Base-by-base conservation (phyloP, 1,139 yeast species). In the Taphrina wiesneri region DNA sequence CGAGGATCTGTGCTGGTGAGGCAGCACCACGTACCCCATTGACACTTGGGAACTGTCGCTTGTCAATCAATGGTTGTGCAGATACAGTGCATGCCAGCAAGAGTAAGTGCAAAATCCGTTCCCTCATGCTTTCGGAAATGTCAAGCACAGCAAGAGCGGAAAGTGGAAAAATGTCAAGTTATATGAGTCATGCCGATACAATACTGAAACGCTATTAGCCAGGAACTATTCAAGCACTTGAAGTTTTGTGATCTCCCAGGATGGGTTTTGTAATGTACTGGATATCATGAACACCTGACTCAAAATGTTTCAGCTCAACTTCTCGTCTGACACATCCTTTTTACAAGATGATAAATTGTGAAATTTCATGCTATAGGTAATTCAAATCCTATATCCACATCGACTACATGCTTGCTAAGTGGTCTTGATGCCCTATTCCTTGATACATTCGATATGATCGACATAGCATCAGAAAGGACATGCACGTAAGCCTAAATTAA, bases 1-100 rank as follows among this genome's bases (percentile, higher is more conserved):
- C 43, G 30, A 34, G 45, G 2, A 17, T 30, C 54, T 49, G 54
- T 4, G 34, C 49, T 45, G 49, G 49, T 5, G 49, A 5, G 0
- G 49, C 7, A 45, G 49, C 49, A 45, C 49, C 49, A 4, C 49
- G 49, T 11, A 21, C 11, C 13, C 49, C 49, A 21, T 21, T 45
- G 28, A 45, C 49, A 23, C 49, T 45, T 1, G 49, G 49, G 21
- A 45, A 45, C 28, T 45, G 49, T 28, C 54, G 34, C 36, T 49
- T 49, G 21, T 6, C 54, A 15, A 2, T 49, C 36, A 30, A 17
- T 49, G 54, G 54, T n/a, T n/a, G 23, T 19, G 54, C 34, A 45
- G 28, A 21, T 11, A 45, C 28, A 11, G 11, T 5, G 9, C 19
- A 5, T 4, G 26, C 28, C 7, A 19, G 11, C 28, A 45, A 19